These are phyloP conservation scores for Podosphaera xanthii DNA, from an alignment of 2,329 filamentous ascomycete species.

Conservation along the genomic window DNA sequence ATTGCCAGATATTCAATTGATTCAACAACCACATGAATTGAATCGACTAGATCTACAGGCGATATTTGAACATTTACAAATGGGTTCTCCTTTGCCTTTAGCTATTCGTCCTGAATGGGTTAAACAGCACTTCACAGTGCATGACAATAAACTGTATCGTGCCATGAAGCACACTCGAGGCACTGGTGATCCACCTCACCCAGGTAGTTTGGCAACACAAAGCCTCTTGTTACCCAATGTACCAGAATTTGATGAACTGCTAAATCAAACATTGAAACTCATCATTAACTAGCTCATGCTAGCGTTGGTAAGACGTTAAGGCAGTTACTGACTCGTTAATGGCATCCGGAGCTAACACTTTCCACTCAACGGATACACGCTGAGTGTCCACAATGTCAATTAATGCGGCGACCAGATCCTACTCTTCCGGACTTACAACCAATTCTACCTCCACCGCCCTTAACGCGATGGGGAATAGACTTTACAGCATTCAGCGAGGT, in stretches of 20 bases:
- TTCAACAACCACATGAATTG: neutral
- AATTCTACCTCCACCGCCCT: neutral
- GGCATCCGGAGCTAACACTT: neutral
- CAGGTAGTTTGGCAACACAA: neutral
- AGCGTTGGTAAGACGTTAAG: neutral
- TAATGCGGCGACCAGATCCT: neutral
- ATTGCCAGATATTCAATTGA: neutral
- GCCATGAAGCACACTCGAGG: neutral
- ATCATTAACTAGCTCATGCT: neutral
- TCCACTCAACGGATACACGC: neutral
- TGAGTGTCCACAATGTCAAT: neutral
- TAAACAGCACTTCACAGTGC: neutral
- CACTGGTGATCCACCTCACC: neutral
- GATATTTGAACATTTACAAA: neutral
- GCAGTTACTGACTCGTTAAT: neutral
- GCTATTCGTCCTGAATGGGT: neutral
- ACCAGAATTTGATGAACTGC: neutral
- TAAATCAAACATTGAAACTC: neutral
- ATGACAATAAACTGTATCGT: neutral
- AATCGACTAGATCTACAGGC: neutral
- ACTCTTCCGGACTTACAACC: neutral
- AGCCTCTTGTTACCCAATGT: neutral
- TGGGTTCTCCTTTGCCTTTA: neutral
- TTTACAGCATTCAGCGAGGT: neutral
- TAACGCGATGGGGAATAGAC: neutral